Conservation (phyloP, 1,284 basidiomycete species). For the Microbotryomycetes sp. region DNA sequence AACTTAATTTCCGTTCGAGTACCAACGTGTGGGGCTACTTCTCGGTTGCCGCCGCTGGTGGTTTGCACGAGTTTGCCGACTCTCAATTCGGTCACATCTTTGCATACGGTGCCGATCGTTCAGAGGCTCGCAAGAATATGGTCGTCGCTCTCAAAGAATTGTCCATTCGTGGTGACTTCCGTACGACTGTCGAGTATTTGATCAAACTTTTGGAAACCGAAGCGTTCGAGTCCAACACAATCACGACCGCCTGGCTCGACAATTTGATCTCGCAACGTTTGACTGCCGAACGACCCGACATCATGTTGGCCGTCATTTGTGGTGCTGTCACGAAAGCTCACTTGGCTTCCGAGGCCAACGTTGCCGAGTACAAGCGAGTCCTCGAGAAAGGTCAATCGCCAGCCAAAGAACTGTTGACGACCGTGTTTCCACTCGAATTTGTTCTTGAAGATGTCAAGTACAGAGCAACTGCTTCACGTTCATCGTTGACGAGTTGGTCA, state of each 20-base stretch:
- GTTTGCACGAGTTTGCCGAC: constrained; percentile 97
- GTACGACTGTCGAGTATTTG: constrained; percentile 91
- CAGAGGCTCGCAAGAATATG: constrained; percentile 97
- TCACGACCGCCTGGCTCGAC: constrained; percentile 99
- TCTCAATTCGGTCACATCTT: constrained; percentile 99
- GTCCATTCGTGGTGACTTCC: constrained; percentile 97
- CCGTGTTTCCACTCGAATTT: constrained; percentile 86
- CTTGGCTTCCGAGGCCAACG: constrained; percentile 79
- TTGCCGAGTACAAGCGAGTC: constrained; percentile 88
- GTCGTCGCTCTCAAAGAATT: constrained; percentile 97
- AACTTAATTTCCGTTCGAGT: constrained; percentile 98
- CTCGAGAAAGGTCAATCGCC: constrained; percentile 98
- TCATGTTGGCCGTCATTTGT: constrained; percentile 86
- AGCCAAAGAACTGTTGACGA: constrained; percentile 87
- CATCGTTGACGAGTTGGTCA: constrained; percentile 81
- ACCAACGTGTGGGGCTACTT: constrained; percentile 99
- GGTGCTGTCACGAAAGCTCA: constrained; percentile 97
- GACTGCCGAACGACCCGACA: constrained; percentile 92
- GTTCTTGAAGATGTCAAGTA: constrained; percentile 96
- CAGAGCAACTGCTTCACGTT: constrained; percentile 90
- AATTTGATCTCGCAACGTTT: constrained; percentile 90
- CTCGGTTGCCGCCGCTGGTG: constrained; percentile 90
- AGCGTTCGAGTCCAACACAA: constrained; percentile 92
- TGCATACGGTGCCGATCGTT: constrained; percentile 93
- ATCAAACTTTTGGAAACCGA: constrained; percentile 76